A percentile compares a stretch with the other conserved stretches of the same genome.
Evolutionary conservation across 192 early-diverging fungal genomes (phyloP).

Genomic region (Chytriomyces confervae): DNA sequence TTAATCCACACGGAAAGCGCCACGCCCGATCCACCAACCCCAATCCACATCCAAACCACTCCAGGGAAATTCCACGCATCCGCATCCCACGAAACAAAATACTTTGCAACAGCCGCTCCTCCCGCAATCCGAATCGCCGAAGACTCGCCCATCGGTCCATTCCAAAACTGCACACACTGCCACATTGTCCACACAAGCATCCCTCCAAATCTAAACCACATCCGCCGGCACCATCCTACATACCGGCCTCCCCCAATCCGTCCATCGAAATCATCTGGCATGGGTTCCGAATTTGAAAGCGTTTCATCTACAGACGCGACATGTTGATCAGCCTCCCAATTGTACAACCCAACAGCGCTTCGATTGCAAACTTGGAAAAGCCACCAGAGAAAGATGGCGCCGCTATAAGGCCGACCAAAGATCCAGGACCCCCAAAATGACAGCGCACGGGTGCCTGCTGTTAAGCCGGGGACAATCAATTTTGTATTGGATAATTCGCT

Average conservation of each 20-base stretch:
- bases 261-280: conserved; percentile 25
- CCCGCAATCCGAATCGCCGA: background rate
- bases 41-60: conserved; percentile 20
- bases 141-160: background rate
- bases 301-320: conserved; percentile 14
- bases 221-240: conserved; percentile 29
- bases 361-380: conserved; percentile 25
- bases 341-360: conserved; percentile 25
- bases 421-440: conserved; percentile 33
- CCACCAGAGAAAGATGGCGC: conserved; percentile 26
- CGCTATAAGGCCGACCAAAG: conserved; percentile 16
- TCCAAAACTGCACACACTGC: background rate
- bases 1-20: conserved; percentile 20
- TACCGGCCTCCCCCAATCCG: conserved; percentile 26
- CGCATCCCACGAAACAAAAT: conserved; percentile 11
- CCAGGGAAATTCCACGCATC: background rate
- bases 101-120: background rate
- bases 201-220: conserved; percentile 22
- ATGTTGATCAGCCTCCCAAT: conserved; percentile 19
- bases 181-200: conserved; percentile 13
- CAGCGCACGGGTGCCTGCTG: background rate
- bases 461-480: conserved; percentile 17
- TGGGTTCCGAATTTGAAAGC: background rate
- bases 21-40: conserved; percentile 12
- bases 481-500: background rate